Conservation (phyloP, 2,329 filamentous ascomycete species). For the Pseudopyricularia javanii region DNA sequence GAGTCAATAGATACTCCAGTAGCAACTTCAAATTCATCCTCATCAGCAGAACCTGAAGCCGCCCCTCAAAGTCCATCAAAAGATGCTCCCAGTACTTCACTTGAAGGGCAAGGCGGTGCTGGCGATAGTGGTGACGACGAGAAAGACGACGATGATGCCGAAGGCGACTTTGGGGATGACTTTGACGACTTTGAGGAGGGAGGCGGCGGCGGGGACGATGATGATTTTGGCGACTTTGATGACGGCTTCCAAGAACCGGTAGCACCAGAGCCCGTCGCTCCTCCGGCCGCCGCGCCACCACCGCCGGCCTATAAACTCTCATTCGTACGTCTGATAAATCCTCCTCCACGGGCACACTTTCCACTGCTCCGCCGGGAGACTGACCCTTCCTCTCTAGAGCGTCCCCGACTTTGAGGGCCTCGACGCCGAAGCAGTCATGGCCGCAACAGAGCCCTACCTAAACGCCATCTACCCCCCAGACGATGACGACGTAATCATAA, state of each 20-base stretch:
- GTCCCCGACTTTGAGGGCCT: conserved; percentile 57
- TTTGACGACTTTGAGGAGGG: conserved; percentile 53
- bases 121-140: conserved; percentile 5
- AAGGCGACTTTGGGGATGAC: conserved; percentile 44
- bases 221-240: conserved; percentile 59
- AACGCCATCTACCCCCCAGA: conserved; percentile 52
- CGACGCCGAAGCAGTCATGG: conserved; percentile 45
- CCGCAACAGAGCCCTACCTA: conserved; percentile 53
- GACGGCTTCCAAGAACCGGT: conserved; percentile 53
- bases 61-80: neutral
- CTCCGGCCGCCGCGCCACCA: conserved; percentile 28
- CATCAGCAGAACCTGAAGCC: neutral
- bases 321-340: conserved; percentile 12
- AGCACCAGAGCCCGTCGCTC: conserved; percentile 17
- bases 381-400: conserved; percentile 30
- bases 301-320: conserved; percentile 12
- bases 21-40: conserved; percentile 10
- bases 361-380: conserved; percentile 5
- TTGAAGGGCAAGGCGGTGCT: neutral
- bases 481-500: conserved; percentile 27
- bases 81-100: neutral
- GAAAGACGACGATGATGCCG: conserved; percentile 20
- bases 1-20: conserved; percentile 19
- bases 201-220: conserved; percentile 32
- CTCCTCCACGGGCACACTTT: neutral